Evolutionary conservation across 441 rosid genomes (phyloP).

Genomic region (Corymbia citriodora): DNA sequence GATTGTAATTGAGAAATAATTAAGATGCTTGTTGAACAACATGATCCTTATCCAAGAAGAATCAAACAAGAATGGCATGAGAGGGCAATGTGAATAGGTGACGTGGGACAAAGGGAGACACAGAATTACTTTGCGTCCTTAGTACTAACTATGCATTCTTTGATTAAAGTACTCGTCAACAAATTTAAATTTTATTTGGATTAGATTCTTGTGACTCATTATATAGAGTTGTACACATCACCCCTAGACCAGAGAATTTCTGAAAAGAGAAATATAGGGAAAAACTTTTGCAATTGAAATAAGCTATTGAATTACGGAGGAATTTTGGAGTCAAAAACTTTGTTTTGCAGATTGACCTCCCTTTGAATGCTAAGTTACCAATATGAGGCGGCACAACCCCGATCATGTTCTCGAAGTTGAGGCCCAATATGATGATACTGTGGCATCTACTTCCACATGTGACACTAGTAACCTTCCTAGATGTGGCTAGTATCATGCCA

Average conservation of each 20-base stretch:
- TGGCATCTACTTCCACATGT: too few species aligned
- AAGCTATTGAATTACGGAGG: neutral
- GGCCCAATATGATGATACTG: too few species aligned
- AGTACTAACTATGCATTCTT: neutral
- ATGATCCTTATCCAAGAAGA: neutral
- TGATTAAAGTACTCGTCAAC: neutral
- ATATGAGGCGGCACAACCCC: too few species aligned
- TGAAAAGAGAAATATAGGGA: neutral
- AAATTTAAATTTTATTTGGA: neutral
- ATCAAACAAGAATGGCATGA: neutral
- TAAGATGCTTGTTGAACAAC: neutral
- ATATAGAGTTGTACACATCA: neutral
- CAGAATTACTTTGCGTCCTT: neutral
- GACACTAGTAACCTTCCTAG: too few species aligned
- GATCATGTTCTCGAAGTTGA: accelerated
- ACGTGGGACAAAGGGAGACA: neutral
- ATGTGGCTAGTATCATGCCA: too few species aligned
- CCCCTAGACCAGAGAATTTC: neutral
- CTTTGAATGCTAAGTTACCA: too few species aligned
- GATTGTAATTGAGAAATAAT: neutral
- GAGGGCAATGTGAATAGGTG: neutral
- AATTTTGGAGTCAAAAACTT: neutral
- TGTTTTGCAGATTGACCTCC: neutral
- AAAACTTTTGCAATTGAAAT: too few species aligned
- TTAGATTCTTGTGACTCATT: neutral